Evolutionary conservation across 2,329 filamentous ascomycete genomes (phyloP).

Genomic region (Periconia sp.): DNA sequence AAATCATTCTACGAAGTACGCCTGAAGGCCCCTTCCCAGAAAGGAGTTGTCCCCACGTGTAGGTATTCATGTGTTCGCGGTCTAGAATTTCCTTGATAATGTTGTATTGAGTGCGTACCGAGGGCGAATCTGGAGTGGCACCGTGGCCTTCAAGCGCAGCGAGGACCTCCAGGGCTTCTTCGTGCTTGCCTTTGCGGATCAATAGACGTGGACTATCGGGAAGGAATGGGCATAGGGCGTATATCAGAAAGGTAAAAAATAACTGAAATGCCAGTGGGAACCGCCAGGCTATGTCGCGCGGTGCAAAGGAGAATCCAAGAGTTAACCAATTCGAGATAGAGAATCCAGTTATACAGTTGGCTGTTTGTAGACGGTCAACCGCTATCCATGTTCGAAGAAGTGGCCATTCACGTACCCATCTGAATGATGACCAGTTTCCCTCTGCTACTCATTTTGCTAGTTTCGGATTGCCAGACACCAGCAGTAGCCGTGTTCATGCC

Average conservation of each 20-base stretch:
- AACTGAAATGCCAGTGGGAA: conserved; percentile 60
- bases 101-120: conserved; percentile 38
- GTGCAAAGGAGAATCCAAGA: conserved; percentile 46
- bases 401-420: conserved; percentile 28
- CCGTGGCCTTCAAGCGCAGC: conserved; percentile 43
- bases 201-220: conserved; percentile 51
- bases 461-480: conserved; percentile 52
- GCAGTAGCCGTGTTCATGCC: conserved; percentile 55
- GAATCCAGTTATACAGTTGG: conserved; percentile 48
- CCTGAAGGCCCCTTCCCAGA: conserved; percentile 45
- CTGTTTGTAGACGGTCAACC: conserved; percentile 13
- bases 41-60: conserved; percentile 49
- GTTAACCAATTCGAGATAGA: conserved; percentile 48
- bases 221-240: conserved; percentile 49
- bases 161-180: conserved; percentile 43
- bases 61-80: conserved; percentile 48
- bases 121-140: conserved; percentile 37
- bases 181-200: conserved; percentile 55
- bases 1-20: conserved; percentile 47
- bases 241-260: conserved; percentile 60
- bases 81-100: conserved; percentile 46
- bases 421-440: conserved; percentile 52
- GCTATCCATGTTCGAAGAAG: background rate
- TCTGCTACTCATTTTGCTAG: conserved; percentile 49
- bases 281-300: conserved; percentile 38